phyloP scores from a whole-genome alignment of 306 rosid species.

The Psophocarpus tetragonolobus region DNA sequence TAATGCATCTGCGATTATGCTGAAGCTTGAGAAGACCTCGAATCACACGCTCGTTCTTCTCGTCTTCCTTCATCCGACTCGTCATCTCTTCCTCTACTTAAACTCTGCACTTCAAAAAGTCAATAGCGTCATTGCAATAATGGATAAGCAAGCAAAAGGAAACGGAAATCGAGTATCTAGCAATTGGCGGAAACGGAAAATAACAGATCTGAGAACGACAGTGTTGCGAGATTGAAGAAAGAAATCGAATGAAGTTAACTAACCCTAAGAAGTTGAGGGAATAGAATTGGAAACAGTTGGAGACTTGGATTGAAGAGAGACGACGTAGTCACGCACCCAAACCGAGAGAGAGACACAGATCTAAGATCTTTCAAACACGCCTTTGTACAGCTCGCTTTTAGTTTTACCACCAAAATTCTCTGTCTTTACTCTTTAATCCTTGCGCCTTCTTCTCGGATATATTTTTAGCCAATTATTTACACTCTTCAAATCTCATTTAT shows the following conservation, averaged over 20 bases:
- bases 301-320: constrained; percentile 15
- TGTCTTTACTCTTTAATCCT: background rate
- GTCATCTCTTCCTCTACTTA: constrained; percentile 53
- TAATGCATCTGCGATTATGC: constrained; percentile 84
- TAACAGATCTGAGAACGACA: constrained; percentile 50
- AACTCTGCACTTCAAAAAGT: constrained; percentile 33
- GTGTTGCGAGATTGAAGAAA: constrained; percentile 8
- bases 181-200: background rate
- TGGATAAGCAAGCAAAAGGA: background rate
- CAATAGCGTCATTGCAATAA: background rate
- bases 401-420: constrained; percentile 8
- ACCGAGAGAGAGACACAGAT: constrained; percentile 25
- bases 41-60: constrained; percentile 80
- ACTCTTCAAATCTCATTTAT: too few relatives aligned
- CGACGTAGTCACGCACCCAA: background rate
- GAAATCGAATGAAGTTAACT: background rate
- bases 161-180: constrained; percentile 1
- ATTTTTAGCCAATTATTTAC: too few relatives aligned
- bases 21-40: constrained; percentile 87
- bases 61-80: constrained; percentile 80
- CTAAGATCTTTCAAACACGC: constrained; percentile 44
- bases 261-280: constrained; percentile 43
- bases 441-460: background rate
- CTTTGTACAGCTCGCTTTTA: constrained; percentile 53
- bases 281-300: constrained; percentile 17